These are phyloP conservation scores for Rhodotorula sp. DNA, from an alignment of 1,284 basidiomycete species.

Conservation along the genomic window DNA sequence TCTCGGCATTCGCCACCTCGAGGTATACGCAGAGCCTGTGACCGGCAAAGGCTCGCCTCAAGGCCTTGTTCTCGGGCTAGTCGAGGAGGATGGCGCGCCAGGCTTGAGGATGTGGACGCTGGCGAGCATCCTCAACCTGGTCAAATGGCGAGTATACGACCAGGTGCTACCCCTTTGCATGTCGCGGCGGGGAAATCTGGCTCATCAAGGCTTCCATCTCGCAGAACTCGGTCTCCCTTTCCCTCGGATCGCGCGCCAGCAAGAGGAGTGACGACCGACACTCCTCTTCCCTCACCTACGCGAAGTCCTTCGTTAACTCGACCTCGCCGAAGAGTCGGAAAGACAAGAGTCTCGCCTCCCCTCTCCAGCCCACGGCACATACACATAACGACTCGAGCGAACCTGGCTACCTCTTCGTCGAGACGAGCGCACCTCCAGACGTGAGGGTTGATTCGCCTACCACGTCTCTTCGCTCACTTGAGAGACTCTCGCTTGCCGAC, in stretches of 20 bases:
- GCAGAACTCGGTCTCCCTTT: constrained; percentile 1
- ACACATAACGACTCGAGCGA: background rate
- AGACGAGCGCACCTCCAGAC: background rate
- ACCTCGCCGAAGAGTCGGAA: background rate
- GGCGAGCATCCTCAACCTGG: constrained; percentile 21
- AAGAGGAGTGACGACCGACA: background rate
- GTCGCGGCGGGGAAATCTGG: background rate
- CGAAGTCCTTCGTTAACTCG: background rate
- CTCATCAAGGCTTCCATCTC: background rate
- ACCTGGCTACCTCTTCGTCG: constrained; percentile 2
- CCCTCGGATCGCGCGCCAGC: background rate
- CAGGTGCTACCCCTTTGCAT: background rate
- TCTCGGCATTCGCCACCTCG: constrained; percentile 24
- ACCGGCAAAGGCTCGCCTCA: background rate
- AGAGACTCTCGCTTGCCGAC: background rate
- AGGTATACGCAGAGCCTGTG: constrained; percentile 11
- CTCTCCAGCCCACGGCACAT: background rate
- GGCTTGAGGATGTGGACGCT: constrained; percentile 34
- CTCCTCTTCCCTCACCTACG: background rate
- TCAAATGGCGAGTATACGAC: constrained; percentile 28
- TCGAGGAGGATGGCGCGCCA: background rate
- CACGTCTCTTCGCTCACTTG: background rate
- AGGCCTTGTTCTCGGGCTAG: constrained; percentile 18
- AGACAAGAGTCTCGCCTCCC: background rate
- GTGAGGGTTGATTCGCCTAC: background rate